Conservation (phyloP, 495 filamentous ascomycete genomes). For the Penicillium pancosmium region DNA sequence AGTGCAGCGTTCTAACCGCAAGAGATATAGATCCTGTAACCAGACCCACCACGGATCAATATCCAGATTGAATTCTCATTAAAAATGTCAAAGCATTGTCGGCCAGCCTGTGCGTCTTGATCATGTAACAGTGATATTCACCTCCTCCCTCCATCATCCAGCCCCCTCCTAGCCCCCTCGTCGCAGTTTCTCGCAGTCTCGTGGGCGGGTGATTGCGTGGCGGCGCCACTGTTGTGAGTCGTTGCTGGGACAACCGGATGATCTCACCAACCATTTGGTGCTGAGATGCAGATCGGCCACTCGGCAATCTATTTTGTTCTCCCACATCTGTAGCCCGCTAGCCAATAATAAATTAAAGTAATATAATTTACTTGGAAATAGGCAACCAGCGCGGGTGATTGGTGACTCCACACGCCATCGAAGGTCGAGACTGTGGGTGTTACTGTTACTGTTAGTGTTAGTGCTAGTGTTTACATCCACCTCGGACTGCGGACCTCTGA, state of each 20-base stretch:
- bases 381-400: neutral
- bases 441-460: neutral
- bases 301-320: constrained; percentile 4
- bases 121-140: neutral
- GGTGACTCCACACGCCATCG: neutral
- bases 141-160: neutral
- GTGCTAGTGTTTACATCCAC: neutral
- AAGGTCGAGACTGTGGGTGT: neutral
- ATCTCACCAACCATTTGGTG: neutral
- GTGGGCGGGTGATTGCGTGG: neutral
- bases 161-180: neutral
- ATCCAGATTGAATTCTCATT: constrained; percentile 1
- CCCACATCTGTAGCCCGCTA: neutral
- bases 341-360: constrained; percentile 3
- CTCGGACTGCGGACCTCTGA: neutral
- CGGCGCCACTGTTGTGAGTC: neutral
- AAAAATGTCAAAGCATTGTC: neutral
- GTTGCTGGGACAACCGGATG: neutral
- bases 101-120: neutral
- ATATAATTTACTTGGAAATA: neutral
- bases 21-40: neutral
- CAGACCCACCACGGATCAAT: neutral
- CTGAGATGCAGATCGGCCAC: neutral
- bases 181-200: neutral
- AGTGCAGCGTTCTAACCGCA: neutral